These are phyloP conservation scores for Lachnellula suecica DNA, from an alignment of 2,329 filamentous ascomycete genomes.

Conservation along the genomic window DNA sequence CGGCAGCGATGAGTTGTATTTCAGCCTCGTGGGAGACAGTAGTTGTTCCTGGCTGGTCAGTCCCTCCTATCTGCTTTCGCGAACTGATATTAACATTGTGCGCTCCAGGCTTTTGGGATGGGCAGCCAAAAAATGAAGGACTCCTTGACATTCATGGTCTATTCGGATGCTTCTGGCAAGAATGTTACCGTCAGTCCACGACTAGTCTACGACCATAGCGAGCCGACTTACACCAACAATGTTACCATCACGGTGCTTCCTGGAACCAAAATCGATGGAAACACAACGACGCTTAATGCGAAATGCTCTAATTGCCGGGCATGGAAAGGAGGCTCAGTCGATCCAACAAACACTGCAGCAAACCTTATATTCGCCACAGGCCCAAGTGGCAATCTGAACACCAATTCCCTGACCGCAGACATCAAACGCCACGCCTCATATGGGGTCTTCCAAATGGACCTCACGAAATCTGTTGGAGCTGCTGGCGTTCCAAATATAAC, in stretches of 20 bases:
- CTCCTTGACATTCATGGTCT: conserved; percentile 55
- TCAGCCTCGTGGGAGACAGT: conserved; percentile 49
- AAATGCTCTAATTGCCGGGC: conserved; percentile 52
- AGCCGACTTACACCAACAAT: conserved; percentile 46
- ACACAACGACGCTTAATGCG: conserved; percentile 45
- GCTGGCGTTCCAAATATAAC: conserved; percentile 41
- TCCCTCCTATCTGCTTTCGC: background rate
- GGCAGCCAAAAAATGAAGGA: conserved; percentile 51
- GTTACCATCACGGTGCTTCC: conserved; percentile 44
- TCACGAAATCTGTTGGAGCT: conserved; percentile 49
- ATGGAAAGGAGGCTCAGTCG: conserved; percentile 49
- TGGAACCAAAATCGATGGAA: conserved; percentile 46
- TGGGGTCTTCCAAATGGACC: conserved; percentile 55
- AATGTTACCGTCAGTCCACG: conserved; percentile 59
- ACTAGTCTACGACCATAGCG: conserved; percentile 47
- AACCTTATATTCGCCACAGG: conserved; percentile 58
- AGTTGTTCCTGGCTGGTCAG: conserved; percentile 46
- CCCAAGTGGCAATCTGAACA: conserved; percentile 42
- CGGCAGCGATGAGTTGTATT: conserved; percentile 48
- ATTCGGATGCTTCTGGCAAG: conserved; percentile 44
- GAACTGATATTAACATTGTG: conserved; percentile 2
- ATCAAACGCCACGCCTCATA: conserved; percentile 53
- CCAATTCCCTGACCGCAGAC: conserved; percentile 41
- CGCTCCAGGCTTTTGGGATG: conserved; percentile 53
- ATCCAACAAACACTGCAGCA: conserved; percentile 47